Base-by-base conservation (phyloP, 1,284 basidiomycete genomes). In the Omphalotus olearius region DNA sequence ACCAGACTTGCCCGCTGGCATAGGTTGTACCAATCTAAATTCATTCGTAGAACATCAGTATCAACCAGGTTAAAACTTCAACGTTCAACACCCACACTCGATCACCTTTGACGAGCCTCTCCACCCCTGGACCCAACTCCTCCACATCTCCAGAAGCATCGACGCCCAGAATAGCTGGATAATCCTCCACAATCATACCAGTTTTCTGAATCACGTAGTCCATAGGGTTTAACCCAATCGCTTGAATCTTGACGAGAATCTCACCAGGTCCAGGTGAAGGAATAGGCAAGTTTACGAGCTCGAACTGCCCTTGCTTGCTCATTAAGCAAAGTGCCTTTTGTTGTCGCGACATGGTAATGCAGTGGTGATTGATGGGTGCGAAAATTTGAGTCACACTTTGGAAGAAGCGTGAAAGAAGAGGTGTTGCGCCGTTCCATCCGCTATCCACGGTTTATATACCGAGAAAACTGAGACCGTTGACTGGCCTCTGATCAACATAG, bases 81-180 rank as follows among this genome's bases (percentile, higher is more conserved):
- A 7, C 6, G 20, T 2, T 11, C 17, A 16, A 44, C 18, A 64
- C 74, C 58, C 62, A 80, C 78, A 86, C 78, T 60, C 74, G 69
- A 60, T 87, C 80, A 1, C 83, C 83, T 37, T 75, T 71, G 44
- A 67, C 65, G 59, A 82, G 70, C 37, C 67, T 64, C 1, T 68
- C 67, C 14, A 83, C 80, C 0, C 70, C 76, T 45, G 70, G 69
- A 3, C 82, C 83, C 33, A 85, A 62, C 43, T 71, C 68, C 23
- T 74, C 75, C 16, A 87, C 75, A 3, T 73, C 66, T 11, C 85
- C 85, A 25, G 77, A 74, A 46, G 73, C 75, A 59, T 88, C 85
- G 16, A 67, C 70, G 3, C 85, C 85, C 9, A 82, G 62, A 5
- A 79, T 64, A 10, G 70, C 66, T 6, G 80, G 73, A 50, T 56